phyloP scores from a whole-genome alignment of 805 yeast species.

The Alloascoidea hylecoeti region DNA sequence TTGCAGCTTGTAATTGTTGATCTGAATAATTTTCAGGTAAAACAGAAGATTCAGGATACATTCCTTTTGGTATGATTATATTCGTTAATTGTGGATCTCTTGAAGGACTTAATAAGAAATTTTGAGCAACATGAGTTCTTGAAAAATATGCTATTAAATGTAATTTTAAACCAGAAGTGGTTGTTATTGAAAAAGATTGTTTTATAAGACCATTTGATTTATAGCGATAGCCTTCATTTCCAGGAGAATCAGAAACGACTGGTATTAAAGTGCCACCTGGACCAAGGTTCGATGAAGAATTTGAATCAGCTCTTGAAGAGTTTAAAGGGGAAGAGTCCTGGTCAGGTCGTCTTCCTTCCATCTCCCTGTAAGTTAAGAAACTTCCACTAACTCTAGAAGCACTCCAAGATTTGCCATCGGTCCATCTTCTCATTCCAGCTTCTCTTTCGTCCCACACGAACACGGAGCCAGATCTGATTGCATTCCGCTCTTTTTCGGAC shows the following conservation, averaged over 20 bases:
- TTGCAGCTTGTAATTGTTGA: conserved; percentile 4
- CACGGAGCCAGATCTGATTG: conserved; percentile 43
- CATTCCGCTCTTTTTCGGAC: conserved; percentile 36
- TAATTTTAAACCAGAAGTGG: conserved; percentile 34
- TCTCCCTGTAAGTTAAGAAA: conserved; percentile 48
- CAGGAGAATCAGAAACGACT: conserved; percentile 3
- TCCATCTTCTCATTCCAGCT: conserved; percentile 66
- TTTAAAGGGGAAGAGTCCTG: conserved; percentile 6
- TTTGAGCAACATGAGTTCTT: conserved; percentile 14
- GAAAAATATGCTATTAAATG: conserved; percentile 48
- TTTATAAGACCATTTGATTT: conserved; percentile 44
- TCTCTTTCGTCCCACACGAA: conserved; percentile 63
- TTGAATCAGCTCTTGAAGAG: background rate
- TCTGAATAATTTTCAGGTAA: conserved; percentile 7
- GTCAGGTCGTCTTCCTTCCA: conserved; percentile 22
- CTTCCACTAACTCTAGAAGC: conserved; percentile 57
- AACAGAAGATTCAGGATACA: conserved; percentile 21
- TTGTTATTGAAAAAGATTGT: conserved; percentile 46
- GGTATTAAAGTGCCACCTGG: background rate
- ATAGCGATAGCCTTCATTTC: conserved; percentile 21
- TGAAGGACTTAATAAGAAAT: conserved; percentile 26
- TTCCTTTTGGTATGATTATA: conserved; percentile 19
- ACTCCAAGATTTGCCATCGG: conserved; percentile 64
- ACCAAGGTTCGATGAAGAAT: conserved; percentile 2
- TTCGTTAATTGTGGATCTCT: conserved; percentile 24